Base-by-base conservation (phyloP, 202 grass and related monocot genomes). In the Panicum virgatum region DNA sequence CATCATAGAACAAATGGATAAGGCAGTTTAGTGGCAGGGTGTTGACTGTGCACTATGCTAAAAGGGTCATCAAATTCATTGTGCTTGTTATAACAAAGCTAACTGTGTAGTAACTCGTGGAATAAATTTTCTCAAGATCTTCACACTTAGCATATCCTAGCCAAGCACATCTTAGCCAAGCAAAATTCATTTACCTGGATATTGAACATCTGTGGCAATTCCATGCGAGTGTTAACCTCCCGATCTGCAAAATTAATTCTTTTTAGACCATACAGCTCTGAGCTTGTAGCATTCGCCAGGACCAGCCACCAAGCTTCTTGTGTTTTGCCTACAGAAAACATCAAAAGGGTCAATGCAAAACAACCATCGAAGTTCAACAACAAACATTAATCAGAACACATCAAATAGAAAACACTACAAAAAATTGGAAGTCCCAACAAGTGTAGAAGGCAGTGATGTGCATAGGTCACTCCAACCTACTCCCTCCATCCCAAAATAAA, bases 221-320 rank as follows among this genome's bases (percentile, higher is more conserved):
- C 76, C 90, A 98, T 98, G 75, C 88, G 92, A 91, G 92, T 95
- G 15, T 82, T 86, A 82, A 89, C 58, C 62, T 88, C 75, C 26
- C 73, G 79, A 81, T 85, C 82, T 18, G 85, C 60, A 86, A 93
- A 93, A 91, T 87, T 93, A 73, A 98, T 89, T 87, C 96, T 93
- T 86, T 98, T 98, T 38, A 98, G 62, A 86, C 86, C 90, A 95
- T 98, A 95, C 40, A 98, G 79, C 86, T 95, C 96, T 54, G 90
- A 98, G 73, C 71, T 88, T 36, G 63, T 47, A 75, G 76, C 52
- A 86, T 93, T 95, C 77, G 92, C 96, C 60, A 98, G 77, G 77
- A 98, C 84, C 65, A 98, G 78, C 96, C 96, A 98, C 92, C 96
- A 98, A 64, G 92, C 96, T 94, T 95, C 96, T 88, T 93, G 90